phyloP scores from a whole-genome alignment of 208 protist genomes.

The Crithidia expoeki region DNA sequence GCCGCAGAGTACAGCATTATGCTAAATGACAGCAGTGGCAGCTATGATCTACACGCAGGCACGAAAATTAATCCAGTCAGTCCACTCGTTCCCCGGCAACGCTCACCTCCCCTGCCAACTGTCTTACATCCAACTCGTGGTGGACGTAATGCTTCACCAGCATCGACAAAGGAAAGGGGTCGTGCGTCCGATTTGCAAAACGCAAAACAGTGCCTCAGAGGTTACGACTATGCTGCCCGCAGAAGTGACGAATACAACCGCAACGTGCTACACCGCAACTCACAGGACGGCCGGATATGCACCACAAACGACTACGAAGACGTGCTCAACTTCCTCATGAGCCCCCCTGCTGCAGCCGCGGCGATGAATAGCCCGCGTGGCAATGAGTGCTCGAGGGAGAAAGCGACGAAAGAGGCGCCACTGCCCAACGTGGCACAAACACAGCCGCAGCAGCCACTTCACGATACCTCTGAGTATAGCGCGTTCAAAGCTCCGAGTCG shows the following conservation, averaged over 20 bases:
- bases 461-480: no score
- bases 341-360: neutral
- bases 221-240: neutral
- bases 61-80: neutral
- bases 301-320: neutral
- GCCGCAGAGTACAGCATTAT: neutral
- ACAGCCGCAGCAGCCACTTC: no score
- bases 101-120: no score
- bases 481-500: no score
- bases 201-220: neutral
- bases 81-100: neutral
- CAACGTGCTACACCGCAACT: neutral
- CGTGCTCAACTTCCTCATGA: neutral
- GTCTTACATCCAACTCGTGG: no score
- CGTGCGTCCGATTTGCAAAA: neutral
- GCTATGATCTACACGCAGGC: neutral
- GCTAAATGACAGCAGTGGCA: neutral
- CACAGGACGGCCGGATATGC: neutral
- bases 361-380: neutral
- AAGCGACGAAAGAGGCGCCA: neutral
- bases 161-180: no score
- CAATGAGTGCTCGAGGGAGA: neutral
- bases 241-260: constrained; percentile 4
- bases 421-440: neutral
- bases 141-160: no score